A percentile compares a stretch with the other conserved stretches of the same genome.
These are phyloP conservation scores for Monosporascus sp. DNA, from an alignment of 2,329 filamentous ascomycete genomes.

Conservation along the genomic window DNA sequence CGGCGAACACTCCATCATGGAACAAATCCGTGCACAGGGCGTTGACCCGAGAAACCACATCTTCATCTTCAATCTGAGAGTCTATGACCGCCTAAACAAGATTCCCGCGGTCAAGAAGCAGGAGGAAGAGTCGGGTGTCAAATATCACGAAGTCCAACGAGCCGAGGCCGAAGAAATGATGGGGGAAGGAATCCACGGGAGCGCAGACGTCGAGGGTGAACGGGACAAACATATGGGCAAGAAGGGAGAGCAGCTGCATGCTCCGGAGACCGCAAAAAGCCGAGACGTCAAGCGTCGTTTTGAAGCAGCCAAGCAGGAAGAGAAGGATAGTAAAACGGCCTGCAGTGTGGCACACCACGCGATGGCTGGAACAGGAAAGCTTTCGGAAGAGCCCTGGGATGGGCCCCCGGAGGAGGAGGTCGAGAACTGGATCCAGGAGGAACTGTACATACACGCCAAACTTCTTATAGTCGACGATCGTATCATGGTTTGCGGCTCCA, in stretches of 20 bases:
- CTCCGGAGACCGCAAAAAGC: constrained; percentile 29
- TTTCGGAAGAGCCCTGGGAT: constrained; percentile 70
- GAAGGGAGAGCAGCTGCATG: constrained; percentile 31
- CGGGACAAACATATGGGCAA: constrained; percentile 46
- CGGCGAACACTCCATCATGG: constrained; percentile 87
- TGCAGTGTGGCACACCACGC: constrained; percentile 69
- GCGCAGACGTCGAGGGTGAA: constrained; percentile 38
- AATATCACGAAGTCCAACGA: constrained; percentile 80
- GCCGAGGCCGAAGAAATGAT: constrained; percentile 88
- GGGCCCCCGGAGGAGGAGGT: constrained; percentile 71
- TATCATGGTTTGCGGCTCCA: constrained; percentile 77
- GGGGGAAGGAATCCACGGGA: constrained; percentile 64
- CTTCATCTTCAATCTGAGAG: constrained; percentile 89
- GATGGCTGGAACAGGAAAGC: constrained; percentile 63
- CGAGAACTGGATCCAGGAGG: constrained; percentile 88
- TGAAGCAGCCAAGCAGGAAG: constrained; percentile 40
- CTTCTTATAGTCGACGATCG: constrained; percentile 84
- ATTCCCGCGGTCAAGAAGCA: constrained; percentile 67
- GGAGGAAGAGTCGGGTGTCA: constrained; percentile 76
- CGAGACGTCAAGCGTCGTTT: constrained; percentile 48
- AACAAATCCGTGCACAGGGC: constrained; percentile 65
- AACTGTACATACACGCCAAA: constrained; percentile 93
- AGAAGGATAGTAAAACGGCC: constrained; percentile 31
- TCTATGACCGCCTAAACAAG: constrained; percentile 87
- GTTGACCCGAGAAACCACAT: constrained; percentile 76